Conservation (phyloP, 1,284 basidiomycete species). For the Fomitopsis palustris region DNA sequence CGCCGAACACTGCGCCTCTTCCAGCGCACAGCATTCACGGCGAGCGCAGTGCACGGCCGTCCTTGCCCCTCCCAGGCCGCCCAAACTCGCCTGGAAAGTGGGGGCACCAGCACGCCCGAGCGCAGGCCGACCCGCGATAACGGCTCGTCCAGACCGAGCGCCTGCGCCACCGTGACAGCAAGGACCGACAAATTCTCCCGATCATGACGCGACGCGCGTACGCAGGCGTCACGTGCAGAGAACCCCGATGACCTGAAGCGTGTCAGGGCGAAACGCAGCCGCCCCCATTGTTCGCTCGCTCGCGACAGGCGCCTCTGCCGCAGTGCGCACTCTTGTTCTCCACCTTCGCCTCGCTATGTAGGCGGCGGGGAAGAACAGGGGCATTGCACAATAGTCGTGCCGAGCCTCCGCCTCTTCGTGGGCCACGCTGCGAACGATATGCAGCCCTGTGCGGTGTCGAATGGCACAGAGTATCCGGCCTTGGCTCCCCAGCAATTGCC, state of each 20-base stretch:
- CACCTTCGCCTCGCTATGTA: not conserved
- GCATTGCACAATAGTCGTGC: not conserved
- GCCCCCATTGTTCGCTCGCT: not conserved
- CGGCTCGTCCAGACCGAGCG: constrained; percentile 1
- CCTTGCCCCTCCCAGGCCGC: not conserved
- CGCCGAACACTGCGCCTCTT: not conserved
- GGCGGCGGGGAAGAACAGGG: not conserved
- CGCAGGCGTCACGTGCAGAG: not conserved
- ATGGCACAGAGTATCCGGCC: not conserved
- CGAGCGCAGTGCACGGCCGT: not conserved
- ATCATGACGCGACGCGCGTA: constrained; percentile 8
- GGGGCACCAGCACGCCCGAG: not conserved
- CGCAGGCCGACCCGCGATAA: constrained; percentile 3
- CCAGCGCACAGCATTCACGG: not conserved
- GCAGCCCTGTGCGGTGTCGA: not conserved
- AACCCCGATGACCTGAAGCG: constrained; percentile 1
- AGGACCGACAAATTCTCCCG: constrained; percentile 6
- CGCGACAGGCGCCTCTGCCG: not conserved
- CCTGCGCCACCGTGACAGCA: constrained; percentile 6
- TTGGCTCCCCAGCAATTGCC: not conserved
- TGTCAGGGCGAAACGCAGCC: not conserved
- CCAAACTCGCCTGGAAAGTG: not conserved
- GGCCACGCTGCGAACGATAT: too few relatives aligned
- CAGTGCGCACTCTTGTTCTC: not conserved
- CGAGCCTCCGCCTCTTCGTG: too few relatives aligned